These are phyloP conservation scores for Tolypocladium endophyticum DNA, from an alignment of 2,329 filamentous ascomycete species.

Conservation along the genomic window DNA sequence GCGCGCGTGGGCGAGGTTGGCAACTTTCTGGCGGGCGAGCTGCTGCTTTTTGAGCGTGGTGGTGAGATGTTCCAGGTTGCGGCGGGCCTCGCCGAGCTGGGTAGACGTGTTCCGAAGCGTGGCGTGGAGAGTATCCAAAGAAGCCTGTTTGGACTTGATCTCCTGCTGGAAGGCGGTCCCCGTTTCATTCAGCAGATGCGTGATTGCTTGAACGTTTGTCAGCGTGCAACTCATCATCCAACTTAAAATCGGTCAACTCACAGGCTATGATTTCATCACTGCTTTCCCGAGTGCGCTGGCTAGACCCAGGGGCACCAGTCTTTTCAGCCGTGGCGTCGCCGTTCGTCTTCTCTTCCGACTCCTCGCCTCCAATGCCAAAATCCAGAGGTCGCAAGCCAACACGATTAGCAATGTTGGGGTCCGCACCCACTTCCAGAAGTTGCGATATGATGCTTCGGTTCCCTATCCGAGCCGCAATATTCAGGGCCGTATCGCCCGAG, in stretches of 20 bases:
- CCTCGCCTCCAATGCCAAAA: constrained; percentile 77
- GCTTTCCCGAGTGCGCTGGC: constrained; percentile 55
- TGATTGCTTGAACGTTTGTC: constrained; percentile 50
- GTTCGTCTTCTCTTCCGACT: constrained; percentile 31
- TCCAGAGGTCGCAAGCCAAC: constrained; percentile 84
- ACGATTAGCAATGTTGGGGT: constrained; percentile 83
- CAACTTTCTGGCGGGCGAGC: constrained; percentile 59
- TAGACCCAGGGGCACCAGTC: constrained; percentile 32
- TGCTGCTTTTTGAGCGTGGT: constrained; percentile 53
- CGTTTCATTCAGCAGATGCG: constrained; percentile 69
- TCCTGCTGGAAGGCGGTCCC: constrained; percentile 70
- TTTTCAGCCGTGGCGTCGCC: constrained; percentile 32
- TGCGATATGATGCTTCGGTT: constrained; percentile 96
- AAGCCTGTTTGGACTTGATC: constrained; percentile 72
- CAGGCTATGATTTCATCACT: constrained; percentile 71
- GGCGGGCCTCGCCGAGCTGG: constrained; percentile 66
- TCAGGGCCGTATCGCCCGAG: constrained; percentile 87
- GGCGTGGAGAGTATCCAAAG: constrained; percentile 71
- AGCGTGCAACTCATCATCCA: background rate
- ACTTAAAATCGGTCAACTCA: constrained; percentile 31
- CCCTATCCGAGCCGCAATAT: constrained; percentile 84
- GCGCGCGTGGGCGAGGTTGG: constrained; percentile 65
- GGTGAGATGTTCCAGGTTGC: constrained; percentile 60
- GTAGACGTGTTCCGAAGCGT: constrained; percentile 72
- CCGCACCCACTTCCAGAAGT: constrained; percentile 85